A percentile compares a stretch with the other conserved stretches of the same genome.
Conservation (phyloP, 1,139 yeast genomes). For the Candida sp. region DNA sequence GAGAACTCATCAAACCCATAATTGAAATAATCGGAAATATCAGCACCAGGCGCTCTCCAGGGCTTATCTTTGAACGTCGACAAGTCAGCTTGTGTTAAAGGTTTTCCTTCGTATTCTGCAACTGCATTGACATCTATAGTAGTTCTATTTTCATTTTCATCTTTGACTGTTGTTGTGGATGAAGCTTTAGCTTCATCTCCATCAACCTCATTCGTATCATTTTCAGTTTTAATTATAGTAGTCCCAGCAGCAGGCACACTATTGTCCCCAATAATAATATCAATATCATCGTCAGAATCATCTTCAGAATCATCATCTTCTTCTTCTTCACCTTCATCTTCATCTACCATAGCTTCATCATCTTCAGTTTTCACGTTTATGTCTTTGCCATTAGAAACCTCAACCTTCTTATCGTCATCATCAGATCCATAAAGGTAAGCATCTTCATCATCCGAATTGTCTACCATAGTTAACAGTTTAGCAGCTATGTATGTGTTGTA, state of each 20-base stretch:
- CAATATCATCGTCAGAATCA: conserved; percentile 45
- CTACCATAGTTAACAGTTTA: conserved; percentile 15
- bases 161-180: conserved; percentile 32
- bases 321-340: conserved; percentile 27
- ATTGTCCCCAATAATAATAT: conserved; percentile 29
- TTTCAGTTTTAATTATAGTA: conserved; percentile 16
- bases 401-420: conserved; percentile 25
- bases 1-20: conserved; percentile 96
- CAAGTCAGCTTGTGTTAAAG: conserved; percentile 78
- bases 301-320: conserved; percentile 35
- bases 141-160: conserved; percentile 28
- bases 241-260: conserved; percentile 20
- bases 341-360: conserved; percentile 17
- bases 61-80: conserved; percentile 90
- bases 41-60: conserved; percentile 98
- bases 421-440: conserved; percentile 83
- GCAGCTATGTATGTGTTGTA: not conserved
- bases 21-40: conserved; percentile 89
- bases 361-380: conserved; percentile 13
- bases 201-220: conserved; percentile 30
- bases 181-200: conserved; percentile 21
- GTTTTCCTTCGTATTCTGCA: conserved; percentile 79
- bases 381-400: conserved; percentile 6
- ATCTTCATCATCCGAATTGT: conserved; percentile 66
- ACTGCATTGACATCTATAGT: conserved; percentile 72